Base-by-base conservation (phyloP, 768 basidiomycete genomes). In the Cystobasidium onofrii region DNA sequence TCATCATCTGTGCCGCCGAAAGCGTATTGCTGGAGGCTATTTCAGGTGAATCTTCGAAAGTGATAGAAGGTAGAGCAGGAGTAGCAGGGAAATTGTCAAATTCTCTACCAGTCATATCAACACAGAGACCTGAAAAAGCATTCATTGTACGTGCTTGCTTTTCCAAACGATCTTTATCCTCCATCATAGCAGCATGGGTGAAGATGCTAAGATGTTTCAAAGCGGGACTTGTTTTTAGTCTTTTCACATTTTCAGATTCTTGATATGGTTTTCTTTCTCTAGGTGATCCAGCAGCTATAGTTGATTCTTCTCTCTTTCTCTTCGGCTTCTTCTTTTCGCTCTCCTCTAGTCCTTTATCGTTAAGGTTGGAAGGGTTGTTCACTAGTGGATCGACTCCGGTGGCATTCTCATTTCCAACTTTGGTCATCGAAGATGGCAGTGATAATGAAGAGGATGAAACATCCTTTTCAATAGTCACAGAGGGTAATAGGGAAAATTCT, bases 201-300 rank as follows among this genome's bases (percentile, higher is more conserved):
- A 67, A 67, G 18, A 67, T 52, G 27, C 44, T 52, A 10, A 67
- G 39, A 50, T 52, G n/a, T 31, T 44, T 44, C 43, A 67, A 17
- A 3, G 65, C 65, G 17, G 65, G 65, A 39, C 65, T 67, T 31
- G 43, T 25, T 50, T 67, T 67, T n/a, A 67, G 25, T 39, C 39
- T 10, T 31, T 46, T 52, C 4, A 44, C 44, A 27, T 52, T 50
- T 31, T 41, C 39, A 2, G 57, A 34, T 64, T 31, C 39, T 64
- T 25, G 25, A 39, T 41, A 39, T 3, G 31, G 13, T 23, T 64
- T n/a, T 33, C 41, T 23, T 15, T 15, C 63, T 31, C 23, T 44
- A 39, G 63, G 31, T 7, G 31, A 39, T 64, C 34, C 25, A 39
- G 10, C n/a, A 10, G 25, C 29, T 18, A 33, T 29, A 20, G 9